Percentiles rank a stretch among this genome's conserved stretches.
Evolutionary conservation across 2,329 filamentous ascomycete species (phyloP).

Genomic region (Xylariaceae sp.): DNA sequence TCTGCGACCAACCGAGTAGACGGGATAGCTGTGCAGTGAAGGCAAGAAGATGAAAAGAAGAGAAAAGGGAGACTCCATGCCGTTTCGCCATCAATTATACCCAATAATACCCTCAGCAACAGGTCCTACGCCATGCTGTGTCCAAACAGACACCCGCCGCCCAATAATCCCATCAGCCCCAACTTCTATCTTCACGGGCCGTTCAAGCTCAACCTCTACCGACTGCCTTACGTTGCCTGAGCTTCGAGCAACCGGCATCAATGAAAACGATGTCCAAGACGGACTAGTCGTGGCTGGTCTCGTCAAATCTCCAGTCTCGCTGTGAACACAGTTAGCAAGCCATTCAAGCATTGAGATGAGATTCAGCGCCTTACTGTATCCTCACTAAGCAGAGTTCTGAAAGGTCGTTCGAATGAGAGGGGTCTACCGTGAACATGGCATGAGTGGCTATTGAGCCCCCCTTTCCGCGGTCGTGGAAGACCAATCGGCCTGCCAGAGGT

Average conservation of each 20-base stretch:
- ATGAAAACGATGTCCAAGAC: conserved; percentile 36
- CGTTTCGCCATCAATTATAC: conserved; percentile 35
- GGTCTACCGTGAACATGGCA: conserved; percentile 36
- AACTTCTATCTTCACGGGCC: conserved; percentile 41
- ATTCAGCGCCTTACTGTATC: conserved; percentile 44
- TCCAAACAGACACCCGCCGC: conserved; percentile 41
- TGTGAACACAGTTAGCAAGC: conserved; percentile 21
- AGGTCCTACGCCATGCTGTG: conserved; percentile 25
- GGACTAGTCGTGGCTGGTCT: conserved; percentile 38
- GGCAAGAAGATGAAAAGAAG: too few relatives aligned
- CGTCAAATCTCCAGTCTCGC: conserved; percentile 41
- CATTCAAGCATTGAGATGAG: background rate
- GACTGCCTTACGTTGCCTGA: conserved; percentile 10
- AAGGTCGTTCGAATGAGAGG: conserved; percentile 19
- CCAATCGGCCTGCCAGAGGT: conserved; percentile 28
- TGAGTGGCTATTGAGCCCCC: conserved; percentile 35
- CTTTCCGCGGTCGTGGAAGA: conserved; percentile 40
- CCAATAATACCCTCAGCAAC: conserved; percentile 48
- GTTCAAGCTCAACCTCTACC: conserved; percentile 35
- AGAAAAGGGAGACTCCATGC: too few relatives aligned
- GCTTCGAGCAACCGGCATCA: conserved; percentile 20
- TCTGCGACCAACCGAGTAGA: too few relatives aligned
- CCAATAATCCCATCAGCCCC: conserved; percentile 45
- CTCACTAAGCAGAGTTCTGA: conserved; percentile 33
- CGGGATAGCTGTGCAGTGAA: background rate